phyloP scores from a whole-genome alignment of 192 early-diverging fungal species.

The Coemansia sp. region DNA sequence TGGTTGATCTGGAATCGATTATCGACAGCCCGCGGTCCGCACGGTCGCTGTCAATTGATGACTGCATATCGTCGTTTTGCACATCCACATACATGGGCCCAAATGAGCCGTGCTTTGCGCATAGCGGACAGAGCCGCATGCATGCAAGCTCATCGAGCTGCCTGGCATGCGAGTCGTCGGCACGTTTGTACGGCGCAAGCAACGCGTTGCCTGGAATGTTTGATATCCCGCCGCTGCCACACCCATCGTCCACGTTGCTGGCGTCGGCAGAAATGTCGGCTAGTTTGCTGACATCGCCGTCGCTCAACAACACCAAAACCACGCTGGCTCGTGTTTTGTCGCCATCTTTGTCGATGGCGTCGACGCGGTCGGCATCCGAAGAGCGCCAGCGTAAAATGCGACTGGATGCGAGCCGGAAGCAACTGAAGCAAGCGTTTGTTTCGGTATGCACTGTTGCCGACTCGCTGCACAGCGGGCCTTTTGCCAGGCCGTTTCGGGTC shows the following conservation, averaged over 20 bases:
- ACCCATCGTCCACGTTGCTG: constrained; percentile 2
- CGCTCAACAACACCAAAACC: background rate
- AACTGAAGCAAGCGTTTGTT: constrained; percentile 38
- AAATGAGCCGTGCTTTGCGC: constrained; percentile 5
- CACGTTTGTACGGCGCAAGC: constrained; percentile 4
- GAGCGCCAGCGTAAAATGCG: constrained; percentile 7
- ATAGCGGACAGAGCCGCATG: background rate
- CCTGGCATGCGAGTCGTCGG: constrained; percentile 10
- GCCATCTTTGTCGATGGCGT: constrained; percentile 9
- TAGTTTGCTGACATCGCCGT: background rate
- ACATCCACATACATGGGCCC: constrained; percentile 15
- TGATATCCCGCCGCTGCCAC: constrained; percentile 11
- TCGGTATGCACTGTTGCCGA: constrained; percentile 59
- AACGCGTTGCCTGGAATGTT: constrained; percentile 5
- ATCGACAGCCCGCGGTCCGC: constrained; percentile 46
- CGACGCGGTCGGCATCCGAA: constrained; percentile 6
- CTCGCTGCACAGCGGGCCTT: constrained; percentile 58
- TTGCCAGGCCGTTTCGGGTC: constrained; percentile 57
- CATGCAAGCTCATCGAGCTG: constrained; percentile 15
- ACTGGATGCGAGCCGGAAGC: constrained; percentile 10
- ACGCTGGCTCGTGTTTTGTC: constrained; percentile 6
- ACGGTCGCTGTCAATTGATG: constrained; percentile 47
- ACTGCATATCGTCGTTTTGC: constrained; percentile 47
- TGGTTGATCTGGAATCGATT: constrained; percentile 39
- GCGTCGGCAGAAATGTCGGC: background rate